phyloP scores from a whole-genome alignment of 2,329 filamentous ascomycete species.

The Sporothrix protearum region DNA sequence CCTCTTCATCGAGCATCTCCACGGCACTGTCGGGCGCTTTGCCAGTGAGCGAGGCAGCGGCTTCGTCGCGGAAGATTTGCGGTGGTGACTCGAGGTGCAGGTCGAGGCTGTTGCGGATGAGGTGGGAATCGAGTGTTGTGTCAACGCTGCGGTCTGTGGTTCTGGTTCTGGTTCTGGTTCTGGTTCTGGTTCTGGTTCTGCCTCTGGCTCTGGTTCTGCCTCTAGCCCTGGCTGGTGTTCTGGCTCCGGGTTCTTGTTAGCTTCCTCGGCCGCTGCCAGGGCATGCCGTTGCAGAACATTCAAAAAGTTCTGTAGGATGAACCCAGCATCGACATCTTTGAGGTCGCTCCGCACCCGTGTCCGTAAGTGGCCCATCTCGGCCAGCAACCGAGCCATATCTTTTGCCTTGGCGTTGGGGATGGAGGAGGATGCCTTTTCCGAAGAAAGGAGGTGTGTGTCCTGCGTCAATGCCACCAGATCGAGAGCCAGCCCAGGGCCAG shows the following conservation, averaged over 20 bases:
- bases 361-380: slow-evolving; percentile 37
- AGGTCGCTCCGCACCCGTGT: slow-evolving; percentile 41
- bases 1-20: slow-evolving; percentile 36
- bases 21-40: slow-evolving; percentile 43
- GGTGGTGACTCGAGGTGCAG: neutral
- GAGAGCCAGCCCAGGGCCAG: slow-evolving; percentile 39
- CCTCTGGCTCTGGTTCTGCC: too few species aligned
- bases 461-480: slow-evolving; percentile 39
- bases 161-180: neutral
- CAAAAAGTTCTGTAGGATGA: slow-evolving; percentile 64
- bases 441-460: too few species aligned
- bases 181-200: neutral
- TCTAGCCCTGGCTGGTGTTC: neutral
- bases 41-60: slow-evolving; percentile 34
- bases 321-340: slow-evolving; percentile 64
- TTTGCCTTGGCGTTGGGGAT: slow-evolving; percentile 27
- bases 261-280: slow-evolving; percentile 24
- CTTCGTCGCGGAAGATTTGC: neutral
- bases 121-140: neutral
- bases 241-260: neutral
- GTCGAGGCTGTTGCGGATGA: neutral
- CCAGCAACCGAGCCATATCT: slow-evolving; percentile 37
- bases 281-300: slow-evolving; percentile 67
- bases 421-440: neutral
- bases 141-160: neutral